Evolutionary conservation across 768 basidiomycete species (phyloP).

Genomic region (Pisolithus albus): DNA sequence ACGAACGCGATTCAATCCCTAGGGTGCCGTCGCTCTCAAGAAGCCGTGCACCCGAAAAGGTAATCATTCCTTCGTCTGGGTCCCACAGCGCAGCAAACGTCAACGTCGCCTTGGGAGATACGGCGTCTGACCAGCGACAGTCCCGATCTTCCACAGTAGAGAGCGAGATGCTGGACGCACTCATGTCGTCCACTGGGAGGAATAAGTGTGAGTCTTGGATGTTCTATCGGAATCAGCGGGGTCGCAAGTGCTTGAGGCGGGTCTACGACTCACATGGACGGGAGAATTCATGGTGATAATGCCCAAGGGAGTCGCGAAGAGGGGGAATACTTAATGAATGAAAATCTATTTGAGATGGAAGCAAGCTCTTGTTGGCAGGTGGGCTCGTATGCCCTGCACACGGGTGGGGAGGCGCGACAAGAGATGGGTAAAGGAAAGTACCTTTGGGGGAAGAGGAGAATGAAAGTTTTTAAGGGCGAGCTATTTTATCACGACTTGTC

Average conservation of each 20-base stretch:
- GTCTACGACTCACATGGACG: background rate
- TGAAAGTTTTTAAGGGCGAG: slow-evolving; percentile 18
- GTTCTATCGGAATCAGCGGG: background rate
- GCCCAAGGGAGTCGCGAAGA: background rate
- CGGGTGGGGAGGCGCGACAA: slow-evolving; percentile 10
- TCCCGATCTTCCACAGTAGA: slow-evolving; percentile 7
- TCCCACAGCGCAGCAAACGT: slow-evolving; percentile 59
- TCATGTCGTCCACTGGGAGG: slow-evolving; percentile 18
- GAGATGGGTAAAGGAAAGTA: slow-evolving; percentile 1
- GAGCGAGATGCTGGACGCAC: slow-evolving; percentile 3
- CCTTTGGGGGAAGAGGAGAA: background rate
- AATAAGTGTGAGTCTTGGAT: slow-evolving; percentile 11
- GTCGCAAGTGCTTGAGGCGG: background rate
- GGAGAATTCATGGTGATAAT: background rate
- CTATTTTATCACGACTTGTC: slow-evolving; percentile 7
- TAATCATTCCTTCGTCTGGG: slow-evolving; percentile 48
- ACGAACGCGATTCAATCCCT: slow-evolving; percentile 4
- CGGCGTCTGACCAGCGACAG: slow-evolving; percentile 49
- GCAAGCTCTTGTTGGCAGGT: background rate
- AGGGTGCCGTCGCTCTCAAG: slow-evolving; percentile 25
- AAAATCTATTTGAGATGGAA: background rate
- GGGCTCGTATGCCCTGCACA: slow-evolving; percentile 19
- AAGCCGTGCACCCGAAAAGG: slow-evolving; percentile 47
- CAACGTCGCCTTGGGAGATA: slow-evolving; percentile 49
- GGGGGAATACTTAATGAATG: background rate